Base-by-base conservation (phyloP, 1,284 basidiomycete species). In the Ganoderma meredithae region DNA sequence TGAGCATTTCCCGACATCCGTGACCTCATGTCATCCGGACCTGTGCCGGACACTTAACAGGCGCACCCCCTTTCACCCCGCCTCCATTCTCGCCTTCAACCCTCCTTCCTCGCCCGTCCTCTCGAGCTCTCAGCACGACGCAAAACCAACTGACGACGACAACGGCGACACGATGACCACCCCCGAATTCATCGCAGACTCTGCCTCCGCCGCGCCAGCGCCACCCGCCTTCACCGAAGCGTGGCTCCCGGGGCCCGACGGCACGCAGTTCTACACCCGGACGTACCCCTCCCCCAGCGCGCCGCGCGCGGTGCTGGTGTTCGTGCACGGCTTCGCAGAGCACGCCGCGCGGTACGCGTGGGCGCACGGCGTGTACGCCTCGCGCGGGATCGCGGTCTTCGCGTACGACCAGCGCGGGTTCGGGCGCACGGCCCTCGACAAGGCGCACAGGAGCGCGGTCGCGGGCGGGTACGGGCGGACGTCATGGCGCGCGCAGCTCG, bases 341-440 rank as follows among this genome's bases (percentile, higher is more conserved):
- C 93, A 95, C 76, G 83, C 91, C 66, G 90, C 83, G n/a, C 90
- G 92, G 66, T 95, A 95, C 75, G 83, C 88, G 56, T 83, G 89
- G 67, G 88, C 90, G 69, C 93, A 96, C 78, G 83, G 84, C 25
- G 75, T 83, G 72, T 85, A 90, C 72, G 81, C 89, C 9, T 80
- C 83, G 27, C 82, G 82, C 27, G 89, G 86, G 1, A 84, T 95
- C 72, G 85, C 86, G 31, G 83, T 95, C 36, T 90, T 95, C 71
- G 84, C 94, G 0, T 95, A 88, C 76, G 96, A 97, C 82, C 92
- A 95, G 81, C 88, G 96, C 62, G 96, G 96, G 0, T 96, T 92
- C 77, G 96, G 96, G 1, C 82, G 86, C 58, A 97, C 95, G 1
- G 91, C 90, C 2, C 82, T 85, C 67, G 92, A 93, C 73, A 33